Base-by-base conservation (phyloP, 495 filamentous ascomycete genomes). In the Podospora australis region DNA sequence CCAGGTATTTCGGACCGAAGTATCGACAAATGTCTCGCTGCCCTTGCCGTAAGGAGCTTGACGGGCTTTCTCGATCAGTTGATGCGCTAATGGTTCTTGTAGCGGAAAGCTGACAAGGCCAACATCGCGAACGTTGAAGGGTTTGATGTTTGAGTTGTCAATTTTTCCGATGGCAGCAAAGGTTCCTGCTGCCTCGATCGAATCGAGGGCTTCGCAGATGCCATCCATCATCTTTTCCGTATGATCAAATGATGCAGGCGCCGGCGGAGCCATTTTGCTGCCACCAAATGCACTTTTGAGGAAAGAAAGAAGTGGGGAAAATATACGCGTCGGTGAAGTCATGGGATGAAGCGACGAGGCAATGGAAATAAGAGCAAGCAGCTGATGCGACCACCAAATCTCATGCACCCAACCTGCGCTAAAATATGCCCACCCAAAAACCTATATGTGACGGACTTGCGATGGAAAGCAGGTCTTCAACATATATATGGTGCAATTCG, bases 1-100 rank as follows among this genome's bases (percentile, higher is more conserved):
- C 72, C 70, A 75, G 0, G 70, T 78, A 41, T 73, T 77, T 7
- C 75, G 59, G 1, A 78, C 70, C 25, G 61, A 53, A 1, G 53
- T 66, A 45, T 80, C 70, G 11, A 80, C 65, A 20, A 77, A 44
- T 0, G 68, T 78, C 49, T 73, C 54, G 39, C 39, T 61, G 23
- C 67, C 72, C 43, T 69, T 68, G 13, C 70, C 74, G 35, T 66
- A 74, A 17, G 77, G 73, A 2, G 67, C 64, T 50, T 69, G 64
- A 44, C 70, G 67, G 39, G 70, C 67, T 26, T 58, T 58, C 21
- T 48, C 48, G 49, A 68, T 66, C 36, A 79, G 57, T 14, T 58
- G 60, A 16, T 57, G 54, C 2, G 73, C 78, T 29, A 72, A 62
- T 1, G 54, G 52, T 6, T 62, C 56, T 17, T 60, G 57, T 16